Evolutionary conservation across 1,284 basidiomycete species (phyloP), one percentile per base, ranked within the genome.

Genomic region (Leccinum variabile): DNA sequence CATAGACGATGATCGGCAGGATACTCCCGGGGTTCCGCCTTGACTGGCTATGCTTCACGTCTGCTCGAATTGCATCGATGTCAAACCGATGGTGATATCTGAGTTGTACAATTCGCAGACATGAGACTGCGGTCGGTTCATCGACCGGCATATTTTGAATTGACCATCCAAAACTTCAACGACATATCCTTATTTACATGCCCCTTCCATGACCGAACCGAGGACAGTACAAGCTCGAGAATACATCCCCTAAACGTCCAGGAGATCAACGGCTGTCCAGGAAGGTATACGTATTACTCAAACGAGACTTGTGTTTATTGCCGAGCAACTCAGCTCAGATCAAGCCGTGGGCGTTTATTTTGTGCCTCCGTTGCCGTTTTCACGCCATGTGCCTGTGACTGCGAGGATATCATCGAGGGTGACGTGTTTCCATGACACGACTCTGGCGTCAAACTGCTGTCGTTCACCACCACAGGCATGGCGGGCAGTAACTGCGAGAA

Each of bases 361-460:
- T 64, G 65, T 25, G 33, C 44, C 28, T 75, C 71, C 49, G 39
- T 14, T 3, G 46, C 16, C 10, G 37, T 44, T 49, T 66, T 73
- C 59, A n/a, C 22, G 56, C 52, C 62, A 61, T 66, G 71, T 57
- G 57, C 56, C 55, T 65, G 67, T 16, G 50, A 52, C 9, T 22
- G 46, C 14, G 73, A 70, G 32, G 71, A 72, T 28, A 68, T 70
- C 63, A 73, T 76, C 28, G 76, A 74, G 37, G 87, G 84, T 28
- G 86, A 82, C 60, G 76, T 76, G 39, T 81, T 82, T 30, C 85
- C 85, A 70, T 87, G 81, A 25, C 80, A 81, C 39, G 86, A 87
- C 62, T 79, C 82, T 0, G 86, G 87, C 28, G 86, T 88, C 67
- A 82, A 76, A 57, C 78, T 81, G 59, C 78, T 81, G 41, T 72